Evolutionary conservation across 2,329 filamentous ascomycete genomes (phyloP), one percentile per base, ranked within the genome.

Genomic region (Tolypocladium album): DNA sequence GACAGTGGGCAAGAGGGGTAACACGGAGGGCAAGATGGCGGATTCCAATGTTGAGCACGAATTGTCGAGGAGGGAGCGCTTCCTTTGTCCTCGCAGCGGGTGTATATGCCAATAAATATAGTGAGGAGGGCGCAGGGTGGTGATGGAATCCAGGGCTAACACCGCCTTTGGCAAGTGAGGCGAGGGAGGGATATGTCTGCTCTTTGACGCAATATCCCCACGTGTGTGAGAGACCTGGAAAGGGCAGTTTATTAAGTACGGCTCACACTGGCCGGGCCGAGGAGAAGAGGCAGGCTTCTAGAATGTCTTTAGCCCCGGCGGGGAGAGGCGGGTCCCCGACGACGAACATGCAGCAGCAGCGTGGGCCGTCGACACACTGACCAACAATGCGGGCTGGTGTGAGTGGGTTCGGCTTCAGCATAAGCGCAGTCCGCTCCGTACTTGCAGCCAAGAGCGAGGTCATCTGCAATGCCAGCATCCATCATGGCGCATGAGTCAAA

Each of bases 301-400:
- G 56, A 58, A 58, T 34, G 42, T 47, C 40, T 56, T n/a, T 42
- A 56, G 55, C n/a, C 34, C 24, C 11, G 56, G 27, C 39, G 42
- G 56, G 56, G 34, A 43, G 42, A 58, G 56, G 56, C 42, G 42
- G 42, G 56, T 24, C 56, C 56, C 56, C n/a, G n/a, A 24, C 43
- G 56, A 50, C 15, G 42, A 40, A 50, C 56, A 57, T 57, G 15
- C 27, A 38, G 42, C 27, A 27, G 15, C 39, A 42, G 40, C 24
- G 39, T n/a, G 27, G 8, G 34, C 27, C 42, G 27, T 57, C 9
- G 47, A 34, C 47, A 36, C 31, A 43, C 36, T 39, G 42, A 27
- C 56, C 56, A 58, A 58, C 56, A 58, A 50, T 58, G 56, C 40
- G 56, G 22, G 42, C 55, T 34, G 20, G 56, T 38, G 56, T 50